Evolutionary conservation across 108 stramenopile genomes (phyloP).

Genomic region (Nitzschia sp.): DNA sequence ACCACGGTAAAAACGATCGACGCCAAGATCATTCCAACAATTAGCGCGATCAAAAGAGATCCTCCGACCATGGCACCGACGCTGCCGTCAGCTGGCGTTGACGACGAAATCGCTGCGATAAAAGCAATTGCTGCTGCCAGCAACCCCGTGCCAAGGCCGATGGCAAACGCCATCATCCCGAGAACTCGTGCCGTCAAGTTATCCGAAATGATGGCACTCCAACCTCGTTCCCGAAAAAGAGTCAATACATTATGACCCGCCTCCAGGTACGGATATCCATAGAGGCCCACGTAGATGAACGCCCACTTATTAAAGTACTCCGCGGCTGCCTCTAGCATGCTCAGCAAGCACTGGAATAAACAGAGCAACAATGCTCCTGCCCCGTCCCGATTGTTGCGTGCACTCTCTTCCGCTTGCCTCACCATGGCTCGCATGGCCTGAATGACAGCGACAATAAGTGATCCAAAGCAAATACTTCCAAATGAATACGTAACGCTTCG

Average conservation of each 20-base stretch:
- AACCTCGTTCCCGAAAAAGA: slow-evolving; percentile 62
- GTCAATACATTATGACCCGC: slow-evolving; percentile 64
- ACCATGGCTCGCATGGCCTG: slow-evolving; percentile 47
- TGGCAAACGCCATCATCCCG: slow-evolving; percentile 54
- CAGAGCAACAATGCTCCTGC: slow-evolving; percentile 31
- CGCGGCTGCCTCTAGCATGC: slow-evolving; percentile 40
- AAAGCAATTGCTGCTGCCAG: slow-evolving; percentile 10
- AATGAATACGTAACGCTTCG: slow-evolving; percentile 60
- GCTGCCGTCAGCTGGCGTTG: background rate
- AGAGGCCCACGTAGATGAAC: slow-evolving; percentile 64
- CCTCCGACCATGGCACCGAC: background rate
- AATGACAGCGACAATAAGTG: slow-evolving; percentile 65
- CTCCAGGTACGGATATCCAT: slow-evolving; percentile 71
- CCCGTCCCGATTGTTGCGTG: background rate
- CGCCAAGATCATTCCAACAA: slow-evolving; percentile 60
- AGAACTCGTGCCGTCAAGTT: slow-evolving; percentile 57
- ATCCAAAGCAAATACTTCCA: slow-evolving; percentile 82
- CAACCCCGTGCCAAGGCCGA: slow-evolving; percentile 28
- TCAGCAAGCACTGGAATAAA: slow-evolving; percentile 48
- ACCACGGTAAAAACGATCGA: slow-evolving; percentile 62
- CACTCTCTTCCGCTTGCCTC: slow-evolving; percentile 29
- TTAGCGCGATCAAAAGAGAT: slow-evolving; percentile 25
- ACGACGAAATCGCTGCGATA: background rate
- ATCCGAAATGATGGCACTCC: slow-evolving; percentile 66
- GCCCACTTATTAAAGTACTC: slow-evolving; percentile 77